Conservation (phyloP, 1,284 basidiomycete species). For the Trametes polyzona region DNA sequence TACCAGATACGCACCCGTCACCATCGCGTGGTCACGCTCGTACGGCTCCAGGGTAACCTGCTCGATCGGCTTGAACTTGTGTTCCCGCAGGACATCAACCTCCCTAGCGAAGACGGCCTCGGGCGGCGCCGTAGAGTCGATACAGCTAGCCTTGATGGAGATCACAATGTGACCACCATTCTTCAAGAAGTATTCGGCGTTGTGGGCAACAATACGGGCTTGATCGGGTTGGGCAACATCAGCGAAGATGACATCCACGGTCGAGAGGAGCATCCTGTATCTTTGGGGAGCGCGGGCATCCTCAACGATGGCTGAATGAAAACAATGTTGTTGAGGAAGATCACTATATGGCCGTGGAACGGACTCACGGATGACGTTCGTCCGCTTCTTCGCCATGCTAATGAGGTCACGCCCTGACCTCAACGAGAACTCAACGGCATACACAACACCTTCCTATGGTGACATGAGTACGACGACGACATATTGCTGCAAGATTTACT, state of each 20-base stretch:
- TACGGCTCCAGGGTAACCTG: conserved; percentile 91
- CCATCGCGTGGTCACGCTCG: conserved; percentile 85
- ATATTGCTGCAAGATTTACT: conserved; percentile 9
- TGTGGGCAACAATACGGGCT: conserved; percentile 92
- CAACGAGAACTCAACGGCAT: conserved; percentile 98
- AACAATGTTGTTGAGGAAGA: no score
- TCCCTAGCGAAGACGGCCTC: conserved; percentile 92
- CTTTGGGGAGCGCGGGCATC: conserved; percentile 95
- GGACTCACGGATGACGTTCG: conserved; percentile 94
- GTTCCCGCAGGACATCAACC: conserved; percentile 83
- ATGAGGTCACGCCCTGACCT: conserved; percentile 97
- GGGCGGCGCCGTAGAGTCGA: conserved; percentile 93
- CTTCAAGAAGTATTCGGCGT: conserved; percentile 97
- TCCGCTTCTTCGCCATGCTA: conserved; percentile 99
- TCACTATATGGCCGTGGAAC: neutral
- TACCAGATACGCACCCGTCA: conserved; percentile 52
- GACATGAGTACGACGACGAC: neutral
- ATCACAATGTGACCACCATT: conserved; percentile 93
- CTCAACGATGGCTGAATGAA: conserved; percentile 84
- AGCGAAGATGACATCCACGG: conserved; percentile 96
- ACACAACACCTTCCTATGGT: conserved; percentile 88
- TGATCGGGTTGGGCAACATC: conserved; percentile 99
- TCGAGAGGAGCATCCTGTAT: conserved; percentile 93
- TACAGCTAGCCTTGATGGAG: conserved; percentile 99
- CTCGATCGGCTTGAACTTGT: conserved; percentile 91